Conservation (phyloP, 139 green algal species). For the Diplosphaera chodatii region DNA sequence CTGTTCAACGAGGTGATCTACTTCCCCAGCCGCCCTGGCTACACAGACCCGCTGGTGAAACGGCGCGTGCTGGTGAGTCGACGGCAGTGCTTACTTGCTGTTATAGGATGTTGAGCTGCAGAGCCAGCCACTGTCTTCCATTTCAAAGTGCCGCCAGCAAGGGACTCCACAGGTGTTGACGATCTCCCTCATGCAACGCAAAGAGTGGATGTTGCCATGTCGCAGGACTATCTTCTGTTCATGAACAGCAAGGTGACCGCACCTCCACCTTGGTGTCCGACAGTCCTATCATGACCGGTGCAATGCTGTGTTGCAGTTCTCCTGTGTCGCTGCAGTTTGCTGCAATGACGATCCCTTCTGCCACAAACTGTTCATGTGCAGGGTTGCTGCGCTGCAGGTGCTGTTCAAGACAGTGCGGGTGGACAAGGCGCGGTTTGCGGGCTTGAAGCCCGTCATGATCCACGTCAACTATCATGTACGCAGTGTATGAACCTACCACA, state of each 20-base stretch:
- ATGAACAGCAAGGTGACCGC: constrained; percentile 51
- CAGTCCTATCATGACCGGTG: neutral
- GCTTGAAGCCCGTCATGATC: constrained; percentile 46
- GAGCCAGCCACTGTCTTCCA: too few relatives aligned
- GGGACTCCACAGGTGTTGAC: too few relatives aligned
- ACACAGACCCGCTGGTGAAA: constrained; percentile 33
- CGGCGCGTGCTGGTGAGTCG: constrained; percentile 36
- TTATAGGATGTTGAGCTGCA: too few relatives aligned
- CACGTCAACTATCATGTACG: constrained; percentile 70
- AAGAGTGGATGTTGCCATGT: too few relatives aligned
- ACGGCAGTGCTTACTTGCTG: too few relatives aligned
- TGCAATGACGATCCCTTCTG: too few relatives aligned
- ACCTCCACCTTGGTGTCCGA: too few relatives aligned
- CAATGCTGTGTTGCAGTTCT: neutral
- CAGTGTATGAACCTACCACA: too few relatives aligned
- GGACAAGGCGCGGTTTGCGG: constrained; percentile 18
- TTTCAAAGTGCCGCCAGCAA: too few relatives aligned
- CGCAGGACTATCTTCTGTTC: constrained; percentile 45
- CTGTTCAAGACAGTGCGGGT: constrained; percentile 38
- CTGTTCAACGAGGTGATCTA: constrained; percentile 35
- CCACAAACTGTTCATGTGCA: too few relatives aligned
- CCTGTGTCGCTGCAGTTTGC: too few relatives aligned
- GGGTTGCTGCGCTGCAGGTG: neutral
- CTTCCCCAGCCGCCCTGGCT: constrained; percentile 36
- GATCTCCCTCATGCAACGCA: too few relatives aligned